Base-by-base conservation (phyloP, 345 rosid genomes). In the Salix exigua region DNA sequence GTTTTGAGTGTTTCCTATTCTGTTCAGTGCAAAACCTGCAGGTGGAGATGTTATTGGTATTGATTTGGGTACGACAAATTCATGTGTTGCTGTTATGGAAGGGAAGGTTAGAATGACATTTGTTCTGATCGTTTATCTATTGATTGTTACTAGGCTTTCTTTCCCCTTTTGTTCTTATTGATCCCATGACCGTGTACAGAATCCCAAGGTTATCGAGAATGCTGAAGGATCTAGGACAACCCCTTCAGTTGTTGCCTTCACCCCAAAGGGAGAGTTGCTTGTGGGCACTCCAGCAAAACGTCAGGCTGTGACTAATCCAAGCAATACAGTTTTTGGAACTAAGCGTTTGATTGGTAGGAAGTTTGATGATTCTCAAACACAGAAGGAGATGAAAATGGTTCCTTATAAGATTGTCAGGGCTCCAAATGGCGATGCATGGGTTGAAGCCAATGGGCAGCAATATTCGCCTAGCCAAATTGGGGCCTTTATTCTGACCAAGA, bases 71-170 rank as follows among this genome's bases (percentile, higher is more conserved):
- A 96, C 99, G 4, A 96, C 99, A 18, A 96, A 94, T 79, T 96
- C 99, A 1, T 96, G 99, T 79, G 99, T 96, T 77, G 85, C 97
- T n/a, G 89, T 94, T 74, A 96, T 96, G 99, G 99, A 96, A 77
- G 99, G 99, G 53, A 96, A 94, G 89, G 99, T 96, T 70, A 64
- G 74, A n/a, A 9, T 46, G 40, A 5, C 28, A 51, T 31, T 76
- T n/a, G n/a, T 40, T 35, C 23, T n/a, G 3, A 3, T 37, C 8
- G 4, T 26, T 16, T 6, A 28, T 21, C 5, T 19, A 21, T 28
- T 40, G 25, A 26, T 46, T 46, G 66, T 18, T 0, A 11, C 13
- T 21, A 53, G 17, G 44, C 6, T 35, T 46, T 6, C 17, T 17
- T 40, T 31, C 14, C 50, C 30, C 6, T 37, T 38, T 17, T 48